phyloP scores from a whole-genome alignment of 345 rosid species.

The Boechera divaricarpa region DNA sequence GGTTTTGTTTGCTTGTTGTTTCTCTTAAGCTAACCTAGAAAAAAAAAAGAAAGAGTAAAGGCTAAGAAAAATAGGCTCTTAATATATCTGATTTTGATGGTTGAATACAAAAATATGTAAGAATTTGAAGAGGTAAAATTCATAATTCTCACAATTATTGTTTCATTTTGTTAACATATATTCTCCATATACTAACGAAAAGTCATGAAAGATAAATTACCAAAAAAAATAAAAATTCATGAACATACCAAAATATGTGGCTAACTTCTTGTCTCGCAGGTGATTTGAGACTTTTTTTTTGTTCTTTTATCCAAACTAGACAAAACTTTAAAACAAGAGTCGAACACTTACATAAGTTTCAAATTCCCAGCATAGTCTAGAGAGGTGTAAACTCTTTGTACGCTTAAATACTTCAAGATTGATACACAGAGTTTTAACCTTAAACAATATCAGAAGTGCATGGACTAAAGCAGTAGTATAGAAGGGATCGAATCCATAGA shows the following conservation, averaged over 20 bases:
- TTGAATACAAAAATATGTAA: not conserved
- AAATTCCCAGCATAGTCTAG: constrained; percentile 1
- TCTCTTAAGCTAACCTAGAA: constrained; percentile 30
- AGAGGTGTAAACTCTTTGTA: not conserved
- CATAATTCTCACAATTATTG: not conserved
- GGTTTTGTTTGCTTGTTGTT: constrained; percentile 55
- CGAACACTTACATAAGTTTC: not conserved
- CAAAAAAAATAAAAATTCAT: too few relatives aligned
- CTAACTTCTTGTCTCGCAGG: too few relatives aligned
- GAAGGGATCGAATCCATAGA: too few relatives aligned
- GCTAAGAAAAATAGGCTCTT: constrained; percentile 23
- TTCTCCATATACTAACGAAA: not conserved
- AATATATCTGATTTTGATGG: not conserved
- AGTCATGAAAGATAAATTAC: too few relatives aligned
- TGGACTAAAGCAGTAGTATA: too few relatives aligned
- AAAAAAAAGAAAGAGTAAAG: constrained; percentile 23
- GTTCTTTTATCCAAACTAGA: not conserved
- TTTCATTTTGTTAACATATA: not conserved
- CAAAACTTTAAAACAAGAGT: not conserved
- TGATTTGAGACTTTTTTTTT: too few relatives aligned
- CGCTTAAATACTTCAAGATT: not conserved
- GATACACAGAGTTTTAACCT: too few relatives aligned
- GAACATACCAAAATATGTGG: too few relatives aligned
- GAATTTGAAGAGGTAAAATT: not conserved
- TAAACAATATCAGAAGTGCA: too few relatives aligned